Conservation (phyloP, 2,329 filamentous ascomycete genomes). For the Dothiorella sarmentorum region DNA sequence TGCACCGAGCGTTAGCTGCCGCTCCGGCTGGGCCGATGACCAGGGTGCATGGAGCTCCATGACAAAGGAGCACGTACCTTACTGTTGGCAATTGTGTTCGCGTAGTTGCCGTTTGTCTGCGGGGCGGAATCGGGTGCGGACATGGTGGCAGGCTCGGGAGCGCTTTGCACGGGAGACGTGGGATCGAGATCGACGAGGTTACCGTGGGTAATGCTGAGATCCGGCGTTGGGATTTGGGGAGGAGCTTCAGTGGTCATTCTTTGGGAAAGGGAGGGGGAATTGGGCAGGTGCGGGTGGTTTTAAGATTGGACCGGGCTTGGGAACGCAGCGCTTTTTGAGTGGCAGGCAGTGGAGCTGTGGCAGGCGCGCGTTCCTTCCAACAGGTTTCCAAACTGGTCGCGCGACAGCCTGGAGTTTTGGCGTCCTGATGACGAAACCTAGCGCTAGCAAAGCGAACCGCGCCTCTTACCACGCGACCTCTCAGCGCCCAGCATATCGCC, state of each 20-base stretch:
- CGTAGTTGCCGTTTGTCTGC: conserved; percentile 22
- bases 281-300: background rate
- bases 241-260: conserved; percentile 20
- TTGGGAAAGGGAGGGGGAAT: background rate
- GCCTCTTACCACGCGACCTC: background rate
- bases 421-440: conserved; percentile 18
- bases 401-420: conserved; percentile 15
- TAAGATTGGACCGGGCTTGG: background rate
- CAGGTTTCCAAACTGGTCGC: conserved; percentile 16
- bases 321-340: background rate
- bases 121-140: conserved; percentile 8
- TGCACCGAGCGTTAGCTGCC: conserved; percentile 33
- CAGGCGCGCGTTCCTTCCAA: conserved; percentile 1
- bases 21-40: conserved; percentile 29
- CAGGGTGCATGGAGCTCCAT: conserved; percentile 24
- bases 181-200: conserved; percentile 30
- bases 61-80: conserved; percentile 38
- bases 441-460: background rate
- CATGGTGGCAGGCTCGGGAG: background rate
- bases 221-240: conserved; percentile 20
- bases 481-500: background rate
- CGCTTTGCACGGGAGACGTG: conserved; percentile 20
- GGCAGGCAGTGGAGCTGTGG: background rate
- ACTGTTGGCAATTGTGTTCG: conserved; percentile 41
- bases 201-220: conserved; percentile 19